Conservation (phyloP, 23 red algal species). For the Agarophyton chilense region DNA sequence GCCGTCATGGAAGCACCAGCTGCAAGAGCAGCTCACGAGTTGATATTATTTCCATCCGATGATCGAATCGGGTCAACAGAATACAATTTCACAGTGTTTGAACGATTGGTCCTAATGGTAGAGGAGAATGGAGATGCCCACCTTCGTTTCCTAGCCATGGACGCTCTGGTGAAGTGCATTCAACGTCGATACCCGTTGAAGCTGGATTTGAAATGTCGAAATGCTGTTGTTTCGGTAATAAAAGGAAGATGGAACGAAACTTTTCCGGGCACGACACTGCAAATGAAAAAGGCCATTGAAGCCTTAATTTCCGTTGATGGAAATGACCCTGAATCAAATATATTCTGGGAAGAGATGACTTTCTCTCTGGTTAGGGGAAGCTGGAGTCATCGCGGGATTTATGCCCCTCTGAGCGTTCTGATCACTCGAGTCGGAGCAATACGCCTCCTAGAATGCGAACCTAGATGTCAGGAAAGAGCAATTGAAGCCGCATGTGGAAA, state of each 20-base stretch:
- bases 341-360: slow-evolving; percentile 40
- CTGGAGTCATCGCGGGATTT: slow-evolving; percentile 52
- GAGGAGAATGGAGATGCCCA: slow-evolving; percentile 31
- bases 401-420: slow-evolving; percentile 39
- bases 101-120: slow-evolving; percentile 14
- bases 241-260: slow-evolving; percentile 49
- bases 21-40: not conserved
- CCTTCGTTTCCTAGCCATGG: slow-evolving; percentile 44
- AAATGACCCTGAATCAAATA: slow-evolving; percentile 15
- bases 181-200: slow-evolving; percentile 3
- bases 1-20: slow-evolving; percentile 52
- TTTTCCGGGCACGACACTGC: slow-evolving; percentile 32
- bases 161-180: slow-evolving; percentile 33
- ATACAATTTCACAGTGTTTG: slow-evolving; percentile 23
- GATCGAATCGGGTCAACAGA: not conserved
- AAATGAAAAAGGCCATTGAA: slow-evolving; percentile 38
- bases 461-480: slow-evolving; percentile 28
- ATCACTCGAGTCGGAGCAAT: slow-evolving; percentile 36
- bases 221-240: slow-evolving; percentile 5
- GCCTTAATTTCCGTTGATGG: slow-evolving; percentile 45
- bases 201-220: not conserved
- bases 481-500: slow-evolving; percentile 28
- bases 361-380: slow-evolving; percentile 26
- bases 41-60: slow-evolving; percentile 27
- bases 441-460: slow-evolving; percentile 20